Evolutionary conservation across 2,329 filamentous ascomycete species (phyloP).

Genomic region (Stachybotrys elegans): DNA sequence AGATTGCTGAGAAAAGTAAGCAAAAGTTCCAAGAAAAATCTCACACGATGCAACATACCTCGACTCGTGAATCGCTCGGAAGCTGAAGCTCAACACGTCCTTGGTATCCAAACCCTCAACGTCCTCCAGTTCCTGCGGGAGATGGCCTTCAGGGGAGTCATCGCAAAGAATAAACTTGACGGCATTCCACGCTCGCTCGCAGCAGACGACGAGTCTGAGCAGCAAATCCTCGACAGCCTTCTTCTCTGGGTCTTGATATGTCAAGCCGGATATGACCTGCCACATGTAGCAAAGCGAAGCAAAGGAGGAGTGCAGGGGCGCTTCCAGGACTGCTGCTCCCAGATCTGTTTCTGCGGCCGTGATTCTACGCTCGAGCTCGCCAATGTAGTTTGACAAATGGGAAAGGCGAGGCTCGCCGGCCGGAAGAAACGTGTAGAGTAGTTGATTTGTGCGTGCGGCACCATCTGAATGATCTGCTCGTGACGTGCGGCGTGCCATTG

Average conservation of each 20-base stretch:
- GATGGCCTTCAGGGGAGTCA: slow-evolving; percentile 87
- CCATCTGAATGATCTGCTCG: slow-evolving; percentile 92
- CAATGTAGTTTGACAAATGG: slow-evolving; percentile 54
- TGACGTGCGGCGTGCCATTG: slow-evolving; percentile 63
- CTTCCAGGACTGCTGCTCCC: slow-evolving; percentile 58
- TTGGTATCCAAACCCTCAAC: slow-evolving; percentile 73
- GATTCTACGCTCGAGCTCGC: slow-evolving; percentile 61
- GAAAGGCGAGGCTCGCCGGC: slow-evolving; percentile 34
- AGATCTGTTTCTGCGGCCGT: slow-evolving; percentile 59
- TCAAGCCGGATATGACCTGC: slow-evolving; percentile 41
- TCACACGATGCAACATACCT: slow-evolving; percentile 52
- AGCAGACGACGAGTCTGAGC: slow-evolving; percentile 51
- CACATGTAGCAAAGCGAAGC: slow-evolving; percentile 58
- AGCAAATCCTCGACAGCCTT: slow-evolving; percentile 38
- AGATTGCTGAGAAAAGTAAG: slow-evolving; percentile 53
- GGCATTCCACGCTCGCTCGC: slow-evolving; percentile 68
- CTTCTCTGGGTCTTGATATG: slow-evolving; percentile 31
- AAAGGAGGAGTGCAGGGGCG: slow-evolving; percentile 66
- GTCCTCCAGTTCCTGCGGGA: slow-evolving; percentile 71
- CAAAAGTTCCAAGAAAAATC: neutral
- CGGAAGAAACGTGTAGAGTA: slow-evolving; percentile 57
- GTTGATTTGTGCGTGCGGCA: slow-evolving; percentile 69
- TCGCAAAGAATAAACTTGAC: slow-evolving; percentile 80
- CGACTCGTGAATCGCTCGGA: slow-evolving; percentile 90
- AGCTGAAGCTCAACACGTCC: slow-evolving; percentile 89